phyloP scores from a whole-genome alignment of 1,139 yeast genomes.

The Barnettozyma hawaiiensis region DNA sequence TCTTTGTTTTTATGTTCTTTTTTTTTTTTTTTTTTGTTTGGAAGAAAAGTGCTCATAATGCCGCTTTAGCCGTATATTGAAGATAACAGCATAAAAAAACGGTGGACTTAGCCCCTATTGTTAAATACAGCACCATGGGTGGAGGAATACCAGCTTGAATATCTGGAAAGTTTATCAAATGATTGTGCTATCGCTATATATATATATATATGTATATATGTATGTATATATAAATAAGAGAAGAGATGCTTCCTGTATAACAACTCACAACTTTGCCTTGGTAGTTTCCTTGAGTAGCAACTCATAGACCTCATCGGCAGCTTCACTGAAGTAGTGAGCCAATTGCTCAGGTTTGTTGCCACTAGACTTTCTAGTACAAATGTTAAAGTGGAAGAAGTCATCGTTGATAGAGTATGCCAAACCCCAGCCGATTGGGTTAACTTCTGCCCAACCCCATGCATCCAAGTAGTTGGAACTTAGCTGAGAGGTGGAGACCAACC shows the following conservation, averaged over 20 bases:
- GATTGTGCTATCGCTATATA: not conserved
- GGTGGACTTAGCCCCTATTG: no score
- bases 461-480: constrained; percentile 83
- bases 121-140: no score
- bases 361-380: constrained; percentile 65
- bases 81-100: no score
- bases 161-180: no score
- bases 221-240: not conserved
- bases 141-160: no score
- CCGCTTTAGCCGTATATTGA: not conserved
- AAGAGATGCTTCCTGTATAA: no score
- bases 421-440: constrained; percentile 90
- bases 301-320: constrained; percentile 78
- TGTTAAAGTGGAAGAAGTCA: constrained; percentile 81
- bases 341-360: constrained; percentile 65
- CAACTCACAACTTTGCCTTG: constrained; percentile 16
- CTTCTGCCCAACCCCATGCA: constrained; percentile 97
- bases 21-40: not conserved
- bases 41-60: not conserved
- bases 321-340: constrained; percentile 64
- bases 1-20: not conserved
- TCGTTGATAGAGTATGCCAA: constrained; percentile 89
- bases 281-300: constrained; percentile 36
- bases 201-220: not conserved
- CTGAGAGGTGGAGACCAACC: constrained; percentile 90